These are phyloP conservation scores for Nannochloropsis gaditana DNA, from an alignment of 108 stramenopile species.

Conservation along the genomic window DNA sequence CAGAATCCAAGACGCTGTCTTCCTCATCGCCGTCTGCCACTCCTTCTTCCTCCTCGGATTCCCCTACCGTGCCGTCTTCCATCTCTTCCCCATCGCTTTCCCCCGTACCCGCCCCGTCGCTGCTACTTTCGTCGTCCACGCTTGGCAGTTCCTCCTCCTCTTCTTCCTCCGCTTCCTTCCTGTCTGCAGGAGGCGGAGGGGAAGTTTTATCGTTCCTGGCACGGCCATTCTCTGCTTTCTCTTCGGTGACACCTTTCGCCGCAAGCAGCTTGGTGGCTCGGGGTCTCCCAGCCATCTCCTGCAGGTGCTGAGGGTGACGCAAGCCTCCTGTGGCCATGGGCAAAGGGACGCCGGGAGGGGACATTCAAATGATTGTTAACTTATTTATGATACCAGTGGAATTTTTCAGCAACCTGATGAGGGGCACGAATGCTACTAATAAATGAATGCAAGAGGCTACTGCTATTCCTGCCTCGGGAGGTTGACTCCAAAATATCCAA, in stretches of 20 bases:
- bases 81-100: slow-evolving; percentile 58
- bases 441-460: no score
- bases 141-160: not conserved
- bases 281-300: not conserved
- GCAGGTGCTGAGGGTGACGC: not conserved
- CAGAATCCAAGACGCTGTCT: slow-evolving; percentile 31
- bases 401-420: no score
- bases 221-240: not conserved
- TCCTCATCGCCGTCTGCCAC: slow-evolving; percentile 57
- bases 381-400: no score
- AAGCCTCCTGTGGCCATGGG: not conserved
- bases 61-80: slow-evolving; percentile 52
- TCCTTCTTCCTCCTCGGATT: slow-evolving; percentile 63
- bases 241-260: not conserved
- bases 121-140: slow-evolving; percentile 5
- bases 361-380: no score
- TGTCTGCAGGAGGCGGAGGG: not conserved
- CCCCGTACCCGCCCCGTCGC: slow-evolving; percentile 48
- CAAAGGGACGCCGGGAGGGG: not conserved
- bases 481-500: no score
- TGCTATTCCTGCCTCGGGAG: no score
- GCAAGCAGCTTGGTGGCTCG: not conserved
- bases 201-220: not conserved
- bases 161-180: not conserved
- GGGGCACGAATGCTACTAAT: no score